Conservation (phyloP, 2,329 filamentous ascomycete genomes). For the Talaromyces amestolkiae region DNA sequence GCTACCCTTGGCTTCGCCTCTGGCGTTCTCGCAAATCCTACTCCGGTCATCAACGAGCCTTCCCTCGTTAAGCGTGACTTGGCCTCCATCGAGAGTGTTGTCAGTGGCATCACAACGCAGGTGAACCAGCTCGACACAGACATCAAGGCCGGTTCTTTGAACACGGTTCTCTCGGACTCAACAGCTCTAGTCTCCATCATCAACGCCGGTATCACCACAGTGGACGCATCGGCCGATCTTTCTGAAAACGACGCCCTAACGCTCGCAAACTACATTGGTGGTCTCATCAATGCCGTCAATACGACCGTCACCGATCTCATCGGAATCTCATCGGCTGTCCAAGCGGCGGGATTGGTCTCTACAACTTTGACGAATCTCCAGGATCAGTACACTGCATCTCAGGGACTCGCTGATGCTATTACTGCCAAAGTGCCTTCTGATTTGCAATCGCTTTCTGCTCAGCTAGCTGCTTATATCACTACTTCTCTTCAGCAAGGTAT, state of each 20-base stretch:
- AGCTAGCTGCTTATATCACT: constrained; percentile 31
- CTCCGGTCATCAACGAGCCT: constrained; percentile 20
- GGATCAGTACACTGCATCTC: constrained; percentile 28
- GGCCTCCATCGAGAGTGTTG: constrained; percentile 22
- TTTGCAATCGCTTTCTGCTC: background rate
- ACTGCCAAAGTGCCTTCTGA: background rate
- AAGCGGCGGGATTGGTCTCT: background rate
- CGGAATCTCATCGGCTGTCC: background rate
- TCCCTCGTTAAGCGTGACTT: constrained; percentile 23
- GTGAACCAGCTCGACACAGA: constrained; percentile 25
- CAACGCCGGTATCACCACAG: constrained; percentile 27
- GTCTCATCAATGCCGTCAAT: constrained; percentile 10
- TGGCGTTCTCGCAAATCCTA: constrained; percentile 26
- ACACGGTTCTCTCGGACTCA: constrained; percentile 27
- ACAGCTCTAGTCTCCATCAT: constrained; percentile 26
- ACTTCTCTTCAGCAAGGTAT: constrained; percentile 32
- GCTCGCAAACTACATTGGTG: background rate
- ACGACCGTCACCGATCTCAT: constrained; percentile 10
- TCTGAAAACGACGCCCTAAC: constrained; percentile 13
- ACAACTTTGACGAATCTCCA: constrained; percentile 22
- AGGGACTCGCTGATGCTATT: constrained; percentile 5
- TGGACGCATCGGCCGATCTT: constrained; percentile 25
- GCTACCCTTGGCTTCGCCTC: constrained; percentile 27
- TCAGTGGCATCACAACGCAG: constrained; percentile 23
- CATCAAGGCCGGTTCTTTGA: constrained; percentile 26